Percentiles rank a stretch among this genome's conserved stretches.
These are phyloP conservation scores for Hanseniaspora vineae DNA, from an alignment of 805 yeast genomes.

Conservation along the genomic window DNA sequence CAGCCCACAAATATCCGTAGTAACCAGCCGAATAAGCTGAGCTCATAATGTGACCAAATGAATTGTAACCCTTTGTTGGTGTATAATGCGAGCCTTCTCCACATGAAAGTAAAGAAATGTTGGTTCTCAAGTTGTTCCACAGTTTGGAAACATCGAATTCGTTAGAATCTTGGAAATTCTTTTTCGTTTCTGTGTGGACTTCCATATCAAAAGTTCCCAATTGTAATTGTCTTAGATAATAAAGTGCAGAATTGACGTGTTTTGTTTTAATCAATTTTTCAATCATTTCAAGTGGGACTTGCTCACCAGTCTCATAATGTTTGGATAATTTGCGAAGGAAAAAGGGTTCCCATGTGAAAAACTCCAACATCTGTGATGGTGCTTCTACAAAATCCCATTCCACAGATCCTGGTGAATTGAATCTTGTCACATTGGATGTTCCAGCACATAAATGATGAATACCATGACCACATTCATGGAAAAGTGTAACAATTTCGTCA, in stretches of 20 bases:
- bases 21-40: conserved; percentile 82
- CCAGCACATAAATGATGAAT: conserved; percentile 61
- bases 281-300: conserved; percentile 43
- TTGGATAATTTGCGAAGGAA: conserved; percentile 47
- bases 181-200: conserved; percentile 36
- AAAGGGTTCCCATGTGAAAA: conserved; percentile 69
- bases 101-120: conserved; percentile 43
- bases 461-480: conserved; percentile 87
- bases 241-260: conserved; percentile 64
- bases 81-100: conserved; percentile 27
- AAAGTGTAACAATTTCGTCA: conserved; percentile 66
- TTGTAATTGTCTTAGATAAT: conserved; percentile 61
- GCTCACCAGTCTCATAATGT: conserved; percentile 51
- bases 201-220: conserved; percentile 69
- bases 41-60: conserved; percentile 67
- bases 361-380: conserved; percentile 82
- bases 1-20: conserved; percentile 79
- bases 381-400: conserved; percentile 85
- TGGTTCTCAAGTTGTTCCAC: conserved; percentile 59
- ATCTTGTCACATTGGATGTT: conserved; percentile 47
- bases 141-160: conserved; percentile 34
- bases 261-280: conserved; percentile 49
- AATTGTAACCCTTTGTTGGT: conserved; percentile 53
- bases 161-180: conserved; percentile 24
- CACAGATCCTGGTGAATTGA: conserved; percentile 62